Conservation (phyloP, 306 rosid species). For the Cucurbita maxima region DNA sequence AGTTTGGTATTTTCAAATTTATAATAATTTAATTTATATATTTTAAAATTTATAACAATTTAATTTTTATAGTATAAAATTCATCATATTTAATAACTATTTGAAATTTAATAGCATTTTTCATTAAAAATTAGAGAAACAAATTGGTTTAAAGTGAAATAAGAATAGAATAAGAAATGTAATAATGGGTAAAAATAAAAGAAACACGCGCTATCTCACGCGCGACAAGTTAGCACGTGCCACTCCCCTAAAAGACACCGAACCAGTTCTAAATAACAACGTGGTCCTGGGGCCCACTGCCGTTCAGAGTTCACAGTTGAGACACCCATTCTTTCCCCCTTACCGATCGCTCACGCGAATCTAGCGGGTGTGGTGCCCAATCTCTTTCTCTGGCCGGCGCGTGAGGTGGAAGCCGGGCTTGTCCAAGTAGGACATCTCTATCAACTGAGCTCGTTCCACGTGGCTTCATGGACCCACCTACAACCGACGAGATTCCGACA, state of each 20-base stretch:
- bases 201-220: neutral
- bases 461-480: neutral
- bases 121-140: no score
- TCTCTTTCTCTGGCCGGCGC: neutral
- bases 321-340: no score
- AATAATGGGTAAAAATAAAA: no score
- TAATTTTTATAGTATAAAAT: no score
- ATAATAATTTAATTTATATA: no score
- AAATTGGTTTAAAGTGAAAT: no score
- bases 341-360: neutral
- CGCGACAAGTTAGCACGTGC: neutral
- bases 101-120: no score
- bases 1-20: no score
- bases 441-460: neutral
- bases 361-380: neutral
- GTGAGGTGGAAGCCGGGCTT: neutral
- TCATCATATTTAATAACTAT: no score
- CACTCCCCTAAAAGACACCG: neutral
- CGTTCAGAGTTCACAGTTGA: no score
- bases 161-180: no score
- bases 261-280: neutral
- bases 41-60: no score
- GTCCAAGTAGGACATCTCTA: neutral
- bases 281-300: neutral
- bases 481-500: neutral